Base-by-base conservation (phyloP, 169 alveolate genomes). In the Plasmodium blacklocki region DNA sequence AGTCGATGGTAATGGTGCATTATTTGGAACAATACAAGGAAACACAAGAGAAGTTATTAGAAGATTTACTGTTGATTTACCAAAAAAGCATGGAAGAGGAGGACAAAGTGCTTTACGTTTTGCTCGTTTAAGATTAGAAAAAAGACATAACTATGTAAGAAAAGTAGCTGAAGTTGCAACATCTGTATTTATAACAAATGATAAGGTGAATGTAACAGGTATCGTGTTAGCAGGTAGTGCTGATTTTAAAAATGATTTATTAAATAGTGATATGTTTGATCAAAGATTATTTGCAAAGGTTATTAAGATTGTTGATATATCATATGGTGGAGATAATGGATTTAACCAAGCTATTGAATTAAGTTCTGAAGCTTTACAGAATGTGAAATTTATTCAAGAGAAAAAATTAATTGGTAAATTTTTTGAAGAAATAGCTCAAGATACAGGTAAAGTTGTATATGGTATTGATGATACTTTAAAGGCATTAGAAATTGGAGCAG, bases 311-410 rank as follows among this genome's bases (percentile, higher is more conserved):
- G 99, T 99, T 0, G 99, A 99, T 92, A 99, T 99, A 12, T 93
- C 96, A 26, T 99, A 99, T 89, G 99, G 99, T n/a, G 99, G 99
- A 8, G 99, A 98, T 93, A 97, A 98, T 92, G 99, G 99, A 5
- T 97, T 99, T 83, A 98, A 98, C 75, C 99, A 99, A 93, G 99
- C 99, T 49, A 98, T 98, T 72, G 98, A 98, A 87, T 95, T 98
- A 54, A 93, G 99, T 58, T 94, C 98, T 39, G 99, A 98, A 91
- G 97, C 99, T 29, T 94, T 98, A 32, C 90, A 96, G 47, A 97
- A 97, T 88, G 98, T 97, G 19, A 96, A 96, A 72, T 97, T 97
- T 74, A 94, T 97, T 45, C 98, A 96, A 80, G 98, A 97, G 52
- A 97, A 96, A 94, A 96, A 97, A 68, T 74, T 98, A 4, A 96